Evolutionary conservation across 176 grass and related monocot genomes (phyloP), one percentile per base, ranked within the genome.

Genomic region (Ananas comosus): DNA sequence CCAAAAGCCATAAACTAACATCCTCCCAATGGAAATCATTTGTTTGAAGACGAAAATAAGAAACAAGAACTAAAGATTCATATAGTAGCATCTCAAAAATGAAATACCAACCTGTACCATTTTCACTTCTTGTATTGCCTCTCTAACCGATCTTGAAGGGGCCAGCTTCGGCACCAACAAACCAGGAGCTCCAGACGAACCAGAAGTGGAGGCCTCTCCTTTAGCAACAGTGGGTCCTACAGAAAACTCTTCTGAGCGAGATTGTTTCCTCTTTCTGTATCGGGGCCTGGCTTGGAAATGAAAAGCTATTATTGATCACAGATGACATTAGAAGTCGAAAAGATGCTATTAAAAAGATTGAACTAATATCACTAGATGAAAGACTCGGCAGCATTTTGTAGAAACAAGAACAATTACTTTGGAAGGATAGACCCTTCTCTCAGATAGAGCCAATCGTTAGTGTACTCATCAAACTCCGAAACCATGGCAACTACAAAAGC

Each of bases 381-480:
- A 63, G 0, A 67, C 29, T 75, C 23, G 49, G 59, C 50, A 79
- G 27, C 33, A 71, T 17, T 76, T 69, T n/a, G 19, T 21, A 24
- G 9, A 23, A 68, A 59, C 1, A 53, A 67, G 74, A 72, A 65
- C 1, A 23, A 27, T 24, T 91, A 96, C 92, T 76, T 96, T 22
- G 92, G 92, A 64, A 96, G 88, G 74, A 96, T 9, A 21, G 92
- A 86, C 48, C 92, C 92, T 78, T 96, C 92, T 0, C 88, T 87
- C 17, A 96, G 83, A 82, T 96, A 91, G 51, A 96, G 88, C 92
- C 92, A 96, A 61, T 96, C 92, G 78, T 96, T 96, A 53, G 92
- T 96, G 72, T 91, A 96, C 57, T 96, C 92, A 59, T 96, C 92
- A 75, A 96, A 96, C 79, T 96, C 92, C 0, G 92, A 88, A 71